Conservation (phyloP, 129 eudicot genomes). For the Dittrichia graveolens region DNA sequence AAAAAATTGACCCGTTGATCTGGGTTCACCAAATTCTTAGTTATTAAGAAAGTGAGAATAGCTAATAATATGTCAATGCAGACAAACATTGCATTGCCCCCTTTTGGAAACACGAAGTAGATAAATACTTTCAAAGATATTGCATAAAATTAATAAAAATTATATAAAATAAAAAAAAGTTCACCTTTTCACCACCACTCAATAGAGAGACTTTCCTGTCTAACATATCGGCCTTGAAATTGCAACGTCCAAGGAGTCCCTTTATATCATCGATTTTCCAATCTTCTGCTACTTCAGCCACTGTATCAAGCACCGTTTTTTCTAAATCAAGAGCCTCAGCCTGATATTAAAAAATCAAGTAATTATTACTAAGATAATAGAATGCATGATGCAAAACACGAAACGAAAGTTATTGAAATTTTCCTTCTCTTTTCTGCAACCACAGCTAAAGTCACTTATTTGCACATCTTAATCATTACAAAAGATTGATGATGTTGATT, state of each 20-base stretch:
- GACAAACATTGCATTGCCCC: conserved; percentile 8
- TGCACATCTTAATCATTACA: too few species aligned
- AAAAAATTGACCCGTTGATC: background rate
- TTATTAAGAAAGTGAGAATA: too few species aligned
- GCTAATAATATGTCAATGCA: background rate
- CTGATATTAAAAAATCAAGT: conserved; percentile 39
- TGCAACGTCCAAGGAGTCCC: conserved; percentile 96
- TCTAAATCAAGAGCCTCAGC: conserved; percentile 95
- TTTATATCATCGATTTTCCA: conserved; percentile 93
- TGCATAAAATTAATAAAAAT: background rate
- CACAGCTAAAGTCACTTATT: too few species aligned
- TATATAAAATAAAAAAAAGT: background rate
- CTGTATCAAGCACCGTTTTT: conserved; percentile 85
- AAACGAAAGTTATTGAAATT: too few species aligned
- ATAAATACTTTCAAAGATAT: background rate
- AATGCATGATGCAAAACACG: background rate
- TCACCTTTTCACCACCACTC: conserved; percentile 99
- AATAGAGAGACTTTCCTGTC: conserved; percentile 86
- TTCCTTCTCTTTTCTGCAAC: background rate
- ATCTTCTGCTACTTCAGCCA: conserved; percentile 97
- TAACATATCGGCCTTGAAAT: conserved; percentile 94
- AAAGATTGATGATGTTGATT: too few species aligned
- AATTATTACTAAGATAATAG: conserved; percentile 2
- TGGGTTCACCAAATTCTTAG: too few species aligned
- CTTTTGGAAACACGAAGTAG: conserved; percentile 9